Base-by-base conservation (phyloP, 2,329 filamentous ascomycete species). In the Cercospora citrullina region DNA sequence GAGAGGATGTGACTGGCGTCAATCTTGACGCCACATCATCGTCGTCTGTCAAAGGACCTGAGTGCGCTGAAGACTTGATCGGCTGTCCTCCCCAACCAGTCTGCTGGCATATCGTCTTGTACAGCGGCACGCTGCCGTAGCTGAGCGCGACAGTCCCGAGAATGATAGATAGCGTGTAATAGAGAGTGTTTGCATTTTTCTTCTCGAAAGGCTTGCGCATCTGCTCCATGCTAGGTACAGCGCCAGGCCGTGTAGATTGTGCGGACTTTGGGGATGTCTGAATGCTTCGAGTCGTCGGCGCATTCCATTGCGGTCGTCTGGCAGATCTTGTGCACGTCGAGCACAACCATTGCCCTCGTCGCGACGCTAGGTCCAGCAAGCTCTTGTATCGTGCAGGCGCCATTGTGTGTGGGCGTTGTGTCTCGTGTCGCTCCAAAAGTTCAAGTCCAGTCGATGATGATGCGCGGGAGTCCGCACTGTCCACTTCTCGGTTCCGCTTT, bases 41-140 rank as follows among this genome's bases (percentile, higher is more conserved):
- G 28, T 77, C 74, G 81, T 92, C 67, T 89, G 57, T 87, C 86
- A 45, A 89, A 86, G 31, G 93, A 91, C 78, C 92, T 91, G 72
- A 97, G 81, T 92, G 90, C 57, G 87, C 87, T 21, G 90, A 87
- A 14, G 93, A 93, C 77, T 93, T 92, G 71, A 97, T 87, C 33
- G 94, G 94, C 78, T 97, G 93, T 48, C 94, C 94, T 75, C 93
- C 93, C 93, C 93, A 98, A 75, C 94, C 91, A 12, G 90, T 94
- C 16, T 91, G 91, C 82, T 91, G 89, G 81, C 91, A 94, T 77
- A 94, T 93, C 89, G 93, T 94, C 80, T 94, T 94, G 80, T 96
- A 96, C 78, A 95, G 82, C 1, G 92, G 92, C 60, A 95, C 92
- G 10, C 91, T 93, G 73, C 91, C 91, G 77, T 95, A 95, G 1